phyloP scores from a whole-genome alignment of 306 rosid genomes.

The Prunus salicina region DNA sequence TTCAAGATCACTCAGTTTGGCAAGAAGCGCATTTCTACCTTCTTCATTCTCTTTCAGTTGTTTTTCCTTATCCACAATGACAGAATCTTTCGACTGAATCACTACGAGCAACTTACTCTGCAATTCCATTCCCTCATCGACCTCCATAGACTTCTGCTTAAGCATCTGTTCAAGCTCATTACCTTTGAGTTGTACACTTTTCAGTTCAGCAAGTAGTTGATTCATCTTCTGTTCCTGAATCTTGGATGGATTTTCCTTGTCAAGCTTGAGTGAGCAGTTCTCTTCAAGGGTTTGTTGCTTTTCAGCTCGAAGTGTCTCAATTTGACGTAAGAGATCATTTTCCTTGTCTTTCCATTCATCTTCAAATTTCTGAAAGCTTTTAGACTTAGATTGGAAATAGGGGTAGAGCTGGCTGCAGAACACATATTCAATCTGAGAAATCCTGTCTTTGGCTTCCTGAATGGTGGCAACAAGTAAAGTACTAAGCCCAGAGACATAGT shows the following conservation, averaged over 20 bases:
- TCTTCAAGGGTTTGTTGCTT: constrained; percentile 41
- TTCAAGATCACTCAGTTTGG: constrained; percentile 32
- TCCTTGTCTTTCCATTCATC: constrained; percentile 42
- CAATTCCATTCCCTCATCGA: constrained; percentile 42
- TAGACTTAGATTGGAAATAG: constrained; percentile 44
- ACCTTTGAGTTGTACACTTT: constrained; percentile 27
- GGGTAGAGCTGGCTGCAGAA: constrained; percentile 77
- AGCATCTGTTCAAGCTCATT: constrained; percentile 41
- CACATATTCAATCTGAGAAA: constrained; percentile 73
- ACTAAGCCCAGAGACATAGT: constrained; percentile 56
- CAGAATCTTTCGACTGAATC: constrained; percentile 41
- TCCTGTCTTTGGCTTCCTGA: constrained; percentile 75
- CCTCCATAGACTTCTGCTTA: constrained; percentile 33
- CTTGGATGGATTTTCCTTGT: constrained; percentile 22
- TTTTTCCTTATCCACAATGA: constrained; percentile 27
- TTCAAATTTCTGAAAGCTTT: constrained; percentile 33
- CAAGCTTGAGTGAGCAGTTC: constrained; percentile 38
- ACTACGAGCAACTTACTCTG: constrained; percentile 42
- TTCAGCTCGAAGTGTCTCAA: constrained; percentile 37
- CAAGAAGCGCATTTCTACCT: constrained; percentile 25
- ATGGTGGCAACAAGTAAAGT: constrained; percentile 80
- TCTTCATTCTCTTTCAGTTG: constrained; percentile 45
- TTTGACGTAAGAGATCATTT: constrained; percentile 25
- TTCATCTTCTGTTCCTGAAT: constrained; percentile 28
- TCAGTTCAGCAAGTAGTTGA: constrained; percentile 24